Conservation (phyloP, 192 early-diverging fungal genomes). For the Coemansia sp. region DNA sequence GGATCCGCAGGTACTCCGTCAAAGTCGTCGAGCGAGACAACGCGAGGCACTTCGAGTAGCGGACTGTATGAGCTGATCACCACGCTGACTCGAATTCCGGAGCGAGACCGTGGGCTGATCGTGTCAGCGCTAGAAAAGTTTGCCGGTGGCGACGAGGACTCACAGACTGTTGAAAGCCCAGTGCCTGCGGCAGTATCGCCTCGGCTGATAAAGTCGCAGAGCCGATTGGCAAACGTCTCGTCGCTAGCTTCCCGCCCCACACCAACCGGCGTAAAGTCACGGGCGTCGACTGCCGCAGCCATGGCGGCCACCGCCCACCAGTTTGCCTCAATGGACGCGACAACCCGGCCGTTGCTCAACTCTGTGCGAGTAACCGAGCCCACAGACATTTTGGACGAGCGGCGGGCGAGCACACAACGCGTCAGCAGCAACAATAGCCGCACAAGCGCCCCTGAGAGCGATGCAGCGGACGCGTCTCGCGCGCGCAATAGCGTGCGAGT, state of each 20-base stretch:
- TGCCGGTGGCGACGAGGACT: slow-evolving; percentile 10
- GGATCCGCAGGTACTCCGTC: slow-evolving; percentile 22
- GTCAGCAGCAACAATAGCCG: slow-evolving; percentile 16
- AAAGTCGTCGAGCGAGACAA: slow-evolving; percentile 12
- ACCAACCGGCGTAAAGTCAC: slow-evolving; percentile 8
- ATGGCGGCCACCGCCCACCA: slow-evolving; percentile 32
- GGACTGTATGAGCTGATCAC: slow-evolving; percentile 37
- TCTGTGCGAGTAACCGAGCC: neutral
- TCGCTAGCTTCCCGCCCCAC: slow-evolving; percentile 5
- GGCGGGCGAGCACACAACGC: neutral
- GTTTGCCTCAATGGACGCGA: slow-evolving; percentile 19
- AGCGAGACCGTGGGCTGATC: slow-evolving; percentile 39
- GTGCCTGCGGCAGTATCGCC: slow-evolving; percentile 6
- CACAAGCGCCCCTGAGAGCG: neutral
- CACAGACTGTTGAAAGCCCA: neutral
- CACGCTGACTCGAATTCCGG: slow-evolving; percentile 42
- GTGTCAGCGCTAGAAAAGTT: slow-evolving; percentile 37
- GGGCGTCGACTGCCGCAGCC: slow-evolving; percentile 32
- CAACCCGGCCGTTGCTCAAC: neutral
- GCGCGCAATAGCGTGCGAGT: neutral
- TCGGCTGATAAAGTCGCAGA: slow-evolving; percentile 6
- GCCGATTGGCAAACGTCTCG: slow-evolving; percentile 14
- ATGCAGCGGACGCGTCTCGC: neutral
- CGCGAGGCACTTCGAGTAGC: slow-evolving; percentile 3
- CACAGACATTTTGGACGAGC: neutral